Evolutionary conservation across 2,329 filamentous ascomycete genomes (phyloP), one percentile per base, ranked within the genome.

Genomic region (Ophiostoma ulmi): DNA sequence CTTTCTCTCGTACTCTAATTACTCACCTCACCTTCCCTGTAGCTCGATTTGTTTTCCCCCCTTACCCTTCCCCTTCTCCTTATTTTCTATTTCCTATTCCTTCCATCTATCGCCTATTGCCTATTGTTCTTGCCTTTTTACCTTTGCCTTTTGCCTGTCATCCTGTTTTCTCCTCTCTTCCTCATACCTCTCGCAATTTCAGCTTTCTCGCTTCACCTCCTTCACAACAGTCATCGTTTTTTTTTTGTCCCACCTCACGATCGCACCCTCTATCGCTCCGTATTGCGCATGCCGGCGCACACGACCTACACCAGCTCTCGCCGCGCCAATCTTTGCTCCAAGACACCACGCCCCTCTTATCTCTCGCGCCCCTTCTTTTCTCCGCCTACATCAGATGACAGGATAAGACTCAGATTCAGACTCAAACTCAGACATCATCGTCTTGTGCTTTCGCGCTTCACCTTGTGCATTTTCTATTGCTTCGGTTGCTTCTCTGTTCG

Each of bases 21-120:
- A 17, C 52, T 22, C 52, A 58, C 17, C 22, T 58, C n/a, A 17
- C 22, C 11, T 66, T 39, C 36, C 36, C 63, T 31, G 17, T 69
- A 55, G 41, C 68, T 31, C 44, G 58, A 58, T 68, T n/a, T 58
- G 35, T 63, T 52, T 63, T 64, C 31, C 31, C 31, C n/a, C 26
- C 26, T 31, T 55, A 41, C 36, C 26, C 41, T 52, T 68, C 36
- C 52, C 52, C 22, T 58, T 41, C 31, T 13, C 36, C 31, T 69
- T 68, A 39, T 26, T 48, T 20, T 44, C 31, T 55, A 22, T 58
- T 69, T 38, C 35, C 41, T 38, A 38, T 8, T 26, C 26, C 26
- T 22, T 22, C 38, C 35, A 52, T 48, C 44, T 41, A 58, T 69
- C 20, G 20, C 13, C n/a, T 58, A 31, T 58, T 35, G 22, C 48